Evolutionary conservation across 192 early-diverging fungal genomes (phyloP).

Genomic region (Oehlia diaphana): DNA sequence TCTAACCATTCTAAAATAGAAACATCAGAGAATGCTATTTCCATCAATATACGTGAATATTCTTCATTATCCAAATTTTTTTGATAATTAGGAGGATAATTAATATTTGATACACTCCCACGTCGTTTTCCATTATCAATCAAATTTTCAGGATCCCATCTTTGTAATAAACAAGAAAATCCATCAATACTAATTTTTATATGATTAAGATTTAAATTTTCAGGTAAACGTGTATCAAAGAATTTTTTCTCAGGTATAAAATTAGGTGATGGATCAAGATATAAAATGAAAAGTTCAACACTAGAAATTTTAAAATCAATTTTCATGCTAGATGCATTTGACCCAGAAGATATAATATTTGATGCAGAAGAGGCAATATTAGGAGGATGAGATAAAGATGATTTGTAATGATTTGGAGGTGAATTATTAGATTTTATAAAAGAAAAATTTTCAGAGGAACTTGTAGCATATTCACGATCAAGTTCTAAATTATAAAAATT

Average conservation of each 20-base stretch:
- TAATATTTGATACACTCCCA: background rate
- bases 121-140: background rate
- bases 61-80: slow-evolving; percentile 26
- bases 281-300: slow-evolving; percentile 44
- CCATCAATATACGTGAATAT: background rate
- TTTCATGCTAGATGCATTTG: slow-evolving; percentile 29
- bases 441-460: background rate
- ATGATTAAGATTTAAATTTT: slow-evolving; percentile 36
- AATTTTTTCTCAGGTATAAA: slow-evolving; percentile 35
- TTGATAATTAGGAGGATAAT: slow-evolving; percentile 31
- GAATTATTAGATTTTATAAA: too few species aligned
- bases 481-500: slow-evolving; percentile 1
- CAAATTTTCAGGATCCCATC: slow-evolving; percentile 27
- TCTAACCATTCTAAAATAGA: slow-evolving; percentile 20
- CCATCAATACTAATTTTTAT: slow-evolving; percentile 41
- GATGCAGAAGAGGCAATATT: slow-evolving; percentile 7
- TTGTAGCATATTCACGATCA: background rate
- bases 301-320: slow-evolving; percentile 38
- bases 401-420: background rate
- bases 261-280: slow-evolving; percentile 32
- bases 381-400: background rate
- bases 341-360: background rate
- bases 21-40: slow-evolving; percentile 10
- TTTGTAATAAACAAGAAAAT: slow-evolving; percentile 36
- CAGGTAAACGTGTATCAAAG: slow-evolving; percentile 32